Percentiles rank a stretch among this genome's conserved stretches.
phyloP scores from a whole-genome alignment of 192 early-diverging fungal species.

The Backusella parvicylindrica region DNA sequence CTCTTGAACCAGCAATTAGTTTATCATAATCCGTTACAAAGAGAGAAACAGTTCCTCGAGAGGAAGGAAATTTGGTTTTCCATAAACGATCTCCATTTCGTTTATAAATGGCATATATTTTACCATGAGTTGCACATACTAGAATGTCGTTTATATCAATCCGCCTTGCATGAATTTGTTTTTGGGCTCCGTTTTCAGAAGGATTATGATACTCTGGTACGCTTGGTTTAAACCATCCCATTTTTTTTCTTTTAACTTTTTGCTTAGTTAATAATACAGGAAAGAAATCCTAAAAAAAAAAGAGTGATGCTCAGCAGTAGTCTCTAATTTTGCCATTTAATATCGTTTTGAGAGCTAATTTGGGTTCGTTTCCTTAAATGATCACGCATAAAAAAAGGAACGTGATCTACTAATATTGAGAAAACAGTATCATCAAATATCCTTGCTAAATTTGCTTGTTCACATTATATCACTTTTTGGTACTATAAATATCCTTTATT shows the following conservation, averaged over 20 bases:
- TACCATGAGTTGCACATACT: slow-evolving; percentile 17
- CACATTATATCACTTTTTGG: too few relatives aligned
- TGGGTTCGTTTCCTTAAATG: background rate
- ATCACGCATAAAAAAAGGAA: background rate
- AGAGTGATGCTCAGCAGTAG: background rate
- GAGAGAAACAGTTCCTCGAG: background rate
- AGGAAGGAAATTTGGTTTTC: slow-evolving; percentile 5
- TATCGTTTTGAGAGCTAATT: background rate
- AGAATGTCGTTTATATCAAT: slow-evolving; percentile 5
- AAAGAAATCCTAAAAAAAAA: background rate
- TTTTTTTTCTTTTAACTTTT: background rate
- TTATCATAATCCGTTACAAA: slow-evolving; percentile 19
- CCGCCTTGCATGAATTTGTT: background rate
- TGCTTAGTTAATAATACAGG: background rate
- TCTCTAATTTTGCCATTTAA: background rate
- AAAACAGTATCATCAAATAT: background rate
- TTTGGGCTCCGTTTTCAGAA: background rate
- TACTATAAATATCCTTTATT: too few relatives aligned
- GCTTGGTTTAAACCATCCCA: background rate
- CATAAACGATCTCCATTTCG: slow-evolving; percentile 10
- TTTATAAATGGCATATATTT: slow-evolving; percentile 22
- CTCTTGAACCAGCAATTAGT: slow-evolving; percentile 3
- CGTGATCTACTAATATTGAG: background rate
- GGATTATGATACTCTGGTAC: background rate
- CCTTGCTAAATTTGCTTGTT: background rate